Evolutionary conservation across 495 filamentous ascomycete species (phyloP).

Genomic region (Neurospora discreta): DNA sequence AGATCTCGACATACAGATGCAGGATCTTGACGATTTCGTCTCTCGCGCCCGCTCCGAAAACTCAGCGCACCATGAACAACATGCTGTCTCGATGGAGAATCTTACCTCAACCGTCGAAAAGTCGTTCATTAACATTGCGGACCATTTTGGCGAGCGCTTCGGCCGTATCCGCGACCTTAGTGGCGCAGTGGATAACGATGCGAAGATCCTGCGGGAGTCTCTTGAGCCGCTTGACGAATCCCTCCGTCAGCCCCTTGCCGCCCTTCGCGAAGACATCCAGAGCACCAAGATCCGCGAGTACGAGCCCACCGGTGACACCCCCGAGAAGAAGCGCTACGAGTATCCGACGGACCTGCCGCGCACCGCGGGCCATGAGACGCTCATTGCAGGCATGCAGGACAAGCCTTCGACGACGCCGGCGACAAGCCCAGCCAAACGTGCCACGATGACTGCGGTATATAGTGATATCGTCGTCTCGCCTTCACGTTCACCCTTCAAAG

Average conservation of each 20-base stretch:
- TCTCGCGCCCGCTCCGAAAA: conserved; percentile 75
- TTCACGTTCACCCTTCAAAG: conserved; percentile 8
- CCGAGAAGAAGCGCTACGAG: conserved; percentile 62
- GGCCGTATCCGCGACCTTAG: conserved; percentile 52
- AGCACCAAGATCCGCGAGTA: conserved; percentile 62
- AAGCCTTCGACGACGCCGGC: conserved; percentile 18
- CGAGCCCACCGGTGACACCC: conserved; percentile 71
- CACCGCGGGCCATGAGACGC: conserved; percentile 57
- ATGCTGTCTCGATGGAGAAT: conserved; percentile 46
- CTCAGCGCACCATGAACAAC: conserved; percentile 55
- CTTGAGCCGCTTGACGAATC: conserved; percentile 47
- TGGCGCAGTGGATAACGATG: conserved; percentile 47
- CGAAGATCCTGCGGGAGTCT: conserved; percentile 38
- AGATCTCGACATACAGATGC: conserved; percentile 78
- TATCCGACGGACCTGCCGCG: conserved; percentile 67
- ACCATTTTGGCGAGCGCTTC: conserved; percentile 51
- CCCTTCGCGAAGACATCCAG: conserved; percentile 55
- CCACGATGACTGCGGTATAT: conserved; percentile 17
- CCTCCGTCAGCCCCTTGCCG: conserved; percentile 54
- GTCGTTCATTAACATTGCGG: conserved; percentile 58
- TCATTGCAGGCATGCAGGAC: conserved; percentile 48
- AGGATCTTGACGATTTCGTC: conserved; percentile 81
- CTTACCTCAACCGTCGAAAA: conserved; percentile 54
- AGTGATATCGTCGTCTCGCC: conserved; percentile 23
- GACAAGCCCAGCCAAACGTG: background rate